phyloP scores from a whole-genome alignment of 169 alveolate genomes.

The Plasmodium yoelii region DNA sequence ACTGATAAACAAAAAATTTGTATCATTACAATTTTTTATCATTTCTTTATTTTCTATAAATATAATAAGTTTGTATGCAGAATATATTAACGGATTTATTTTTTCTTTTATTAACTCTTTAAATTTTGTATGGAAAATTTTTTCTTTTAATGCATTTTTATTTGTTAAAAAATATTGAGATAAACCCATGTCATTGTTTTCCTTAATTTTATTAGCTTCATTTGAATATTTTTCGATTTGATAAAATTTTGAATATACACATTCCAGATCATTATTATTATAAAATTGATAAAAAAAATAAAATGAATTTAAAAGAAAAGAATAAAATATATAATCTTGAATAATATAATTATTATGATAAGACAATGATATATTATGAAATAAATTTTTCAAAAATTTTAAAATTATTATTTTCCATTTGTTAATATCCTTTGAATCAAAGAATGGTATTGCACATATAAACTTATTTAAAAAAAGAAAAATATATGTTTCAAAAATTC shows the following conservation, averaged over 20 bases:
- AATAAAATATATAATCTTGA: constrained; percentile 40
- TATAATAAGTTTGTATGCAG: constrained; percentile 51
- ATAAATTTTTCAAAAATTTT: constrained; percentile 24
- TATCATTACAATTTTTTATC: constrained; percentile 5
- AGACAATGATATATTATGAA: constrained; percentile 25
- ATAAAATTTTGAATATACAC: constrained; percentile 22
- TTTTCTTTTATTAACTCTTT: constrained; percentile 53
- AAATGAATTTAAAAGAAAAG: constrained; percentile 68
- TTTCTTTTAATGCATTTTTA: constrained; percentile 12
- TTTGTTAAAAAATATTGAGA: neutral
- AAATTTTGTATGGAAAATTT: constrained; percentile 32
- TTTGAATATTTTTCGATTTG: constrained; percentile 13
- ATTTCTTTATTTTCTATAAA: constrained; percentile 67
- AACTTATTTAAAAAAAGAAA: constrained; percentile 71
- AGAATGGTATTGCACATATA: constrained; percentile 59
- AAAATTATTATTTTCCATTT: constrained; percentile 46
- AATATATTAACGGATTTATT: constrained; percentile 54
- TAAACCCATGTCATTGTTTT: constrained; percentile 17
- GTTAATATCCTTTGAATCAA: constrained; percentile 54
- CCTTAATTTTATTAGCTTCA: constrained; percentile 1
- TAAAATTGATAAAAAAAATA: constrained; percentile 64
- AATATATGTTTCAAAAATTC: constrained; percentile 39
- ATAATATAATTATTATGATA: constrained; percentile 14
- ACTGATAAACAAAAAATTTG: constrained; percentile 12
- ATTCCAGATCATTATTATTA: constrained; percentile 13